phyloP scores from a whole-genome alignment of 2,329 filamentous ascomycete species.

The Arthrobotrys iridis region DNA sequence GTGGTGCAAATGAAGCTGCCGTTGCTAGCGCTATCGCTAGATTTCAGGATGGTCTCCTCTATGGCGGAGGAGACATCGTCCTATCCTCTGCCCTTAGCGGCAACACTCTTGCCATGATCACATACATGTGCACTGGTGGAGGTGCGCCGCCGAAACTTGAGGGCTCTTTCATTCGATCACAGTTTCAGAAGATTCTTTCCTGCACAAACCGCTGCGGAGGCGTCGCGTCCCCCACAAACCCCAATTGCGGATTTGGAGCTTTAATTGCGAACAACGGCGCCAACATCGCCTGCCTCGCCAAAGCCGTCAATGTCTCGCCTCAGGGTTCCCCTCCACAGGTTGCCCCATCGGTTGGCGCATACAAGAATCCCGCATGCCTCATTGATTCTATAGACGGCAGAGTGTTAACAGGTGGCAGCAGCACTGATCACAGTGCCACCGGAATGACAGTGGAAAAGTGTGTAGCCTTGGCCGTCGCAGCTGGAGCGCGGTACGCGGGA shows the following conservation, averaged over 20 bases:
- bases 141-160: conserved; percentile 11
- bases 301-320: conserved; percentile 15
- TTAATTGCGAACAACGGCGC: conserved; percentile 21
- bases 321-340: not conserved
- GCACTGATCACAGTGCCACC: not conserved
- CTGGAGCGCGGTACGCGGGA: conserved; percentile 3
- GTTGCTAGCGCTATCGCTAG: conserved; percentile 22
- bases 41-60: conserved; percentile 19
- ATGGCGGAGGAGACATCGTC: conserved; percentile 20
- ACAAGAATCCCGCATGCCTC: conserved; percentile 5
- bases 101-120: conserved; percentile 8
- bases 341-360: not conserved
- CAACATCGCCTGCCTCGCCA: conserved; percentile 12
- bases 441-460: conserved; percentile 16
- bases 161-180: conserved; percentile 10
- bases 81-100: conserved; percentile 6
- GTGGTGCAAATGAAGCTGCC: not conserved
- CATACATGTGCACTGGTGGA: conserved; percentile 16
- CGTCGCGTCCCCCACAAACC: not conserved
- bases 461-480: not conserved
- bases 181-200: conserved; percentile 14
- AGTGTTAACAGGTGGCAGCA: conserved; percentile 1
- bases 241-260: conserved; percentile 21
- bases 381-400: not conserved
- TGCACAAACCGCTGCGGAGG: conserved; percentile 21